Evolutionary conservation across 768 basidiomycete genomes (phyloP).

Genomic region (Lactarius akahatsu): DNA sequence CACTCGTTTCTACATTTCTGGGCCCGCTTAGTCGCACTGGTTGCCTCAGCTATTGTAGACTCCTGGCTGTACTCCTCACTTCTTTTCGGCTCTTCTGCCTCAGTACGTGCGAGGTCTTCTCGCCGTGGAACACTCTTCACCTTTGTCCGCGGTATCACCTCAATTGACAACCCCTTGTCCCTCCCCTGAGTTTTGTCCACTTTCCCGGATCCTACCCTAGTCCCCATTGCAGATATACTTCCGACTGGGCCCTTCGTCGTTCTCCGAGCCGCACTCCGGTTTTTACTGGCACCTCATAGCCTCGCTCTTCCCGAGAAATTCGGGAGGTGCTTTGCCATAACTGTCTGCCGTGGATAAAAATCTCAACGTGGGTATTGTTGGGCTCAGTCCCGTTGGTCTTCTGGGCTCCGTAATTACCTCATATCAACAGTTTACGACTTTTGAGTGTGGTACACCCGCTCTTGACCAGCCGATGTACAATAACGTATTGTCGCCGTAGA

Average conservation of each 20-base stretch:
- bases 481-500: conserved; percentile 67
- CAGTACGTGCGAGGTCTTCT: conserved; percentile 78
- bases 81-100: conserved; percentile 74
- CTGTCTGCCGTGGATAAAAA: conserved; percentile 48
- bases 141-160: conserved; percentile 39
- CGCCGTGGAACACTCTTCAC: conserved; percentile 72
- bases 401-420: conserved; percentile 35
- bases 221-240: conserved; percentile 74
- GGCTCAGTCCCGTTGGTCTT: conserved; percentile 77
- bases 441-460: conserved; percentile 58
- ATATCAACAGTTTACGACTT: conserved; percentile 3
- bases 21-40: background rate
- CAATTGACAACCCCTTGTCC: conserved; percentile 16
- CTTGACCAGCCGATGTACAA: conserved; percentile 51
- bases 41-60: conserved; percentile 53
- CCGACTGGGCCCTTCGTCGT: conserved; percentile 81
- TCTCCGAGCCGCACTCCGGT: conserved; percentile 62
- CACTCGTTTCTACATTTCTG: background rate
- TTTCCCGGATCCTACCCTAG: conserved; percentile 61
- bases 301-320: conserved; percentile 32
- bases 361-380: conserved; percentile 65
- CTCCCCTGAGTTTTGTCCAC: conserved; percentile 30
- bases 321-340: conserved; percentile 25
- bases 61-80: conserved; percentile 52
- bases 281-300: conserved; percentile 60